These are phyloP conservation scores for Phytophthora kernoviae DNA, from an alignment of 352 stramenopile genomes.

Conservation along the genomic window DNA sequence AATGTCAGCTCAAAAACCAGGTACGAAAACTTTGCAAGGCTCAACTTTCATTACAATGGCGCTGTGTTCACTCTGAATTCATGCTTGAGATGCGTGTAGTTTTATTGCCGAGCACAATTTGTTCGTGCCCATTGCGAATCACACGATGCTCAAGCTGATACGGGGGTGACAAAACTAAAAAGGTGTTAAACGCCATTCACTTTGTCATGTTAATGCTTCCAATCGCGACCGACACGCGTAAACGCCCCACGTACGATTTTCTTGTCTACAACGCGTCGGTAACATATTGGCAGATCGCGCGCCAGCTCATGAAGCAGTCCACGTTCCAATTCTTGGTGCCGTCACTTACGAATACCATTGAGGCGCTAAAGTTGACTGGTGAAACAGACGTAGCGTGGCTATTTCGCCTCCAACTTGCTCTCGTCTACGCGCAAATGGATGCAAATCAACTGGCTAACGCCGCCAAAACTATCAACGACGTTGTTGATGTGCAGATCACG, in stretches of 20 bases:
- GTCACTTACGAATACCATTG: slow-evolving; percentile 65
- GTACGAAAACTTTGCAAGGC: slow-evolving; percentile 25
- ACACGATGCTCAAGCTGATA: slow-evolving; percentile 41
- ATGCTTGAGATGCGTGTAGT: slow-evolving; percentile 42
- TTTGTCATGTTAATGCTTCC: slow-evolving; percentile 78
- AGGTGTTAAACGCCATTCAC: slow-evolving; percentile 74
- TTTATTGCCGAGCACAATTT: slow-evolving; percentile 89
- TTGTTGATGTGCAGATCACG: slow-evolving; percentile 63
- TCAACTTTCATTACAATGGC: background rate
- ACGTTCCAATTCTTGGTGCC: slow-evolving; percentile 77
- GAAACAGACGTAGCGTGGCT: slow-evolving; percentile 82
- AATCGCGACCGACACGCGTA: slow-evolving; percentile 62
- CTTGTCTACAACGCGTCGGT: slow-evolving; percentile 92
- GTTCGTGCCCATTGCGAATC: slow-evolving; percentile 72
- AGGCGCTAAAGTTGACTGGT: slow-evolving; percentile 68
- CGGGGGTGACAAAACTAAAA: slow-evolving; percentile 48
- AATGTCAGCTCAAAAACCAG: slow-evolving; percentile 76
- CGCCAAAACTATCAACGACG: slow-evolving; percentile 69
- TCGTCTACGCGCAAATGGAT: slow-evolving; percentile 78
- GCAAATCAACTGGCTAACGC: slow-evolving; percentile 56
- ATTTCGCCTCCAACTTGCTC: slow-evolving; percentile 57
- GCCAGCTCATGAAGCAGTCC: slow-evolving; percentile 81
- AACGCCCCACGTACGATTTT: slow-evolving; percentile 85
- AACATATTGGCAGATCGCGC: slow-evolving; percentile 84
- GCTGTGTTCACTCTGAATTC: background rate